phyloP scores from a whole-genome alignment of 352 stramenopile genomes.

The Phytopythium chamaehyphon region DNA sequence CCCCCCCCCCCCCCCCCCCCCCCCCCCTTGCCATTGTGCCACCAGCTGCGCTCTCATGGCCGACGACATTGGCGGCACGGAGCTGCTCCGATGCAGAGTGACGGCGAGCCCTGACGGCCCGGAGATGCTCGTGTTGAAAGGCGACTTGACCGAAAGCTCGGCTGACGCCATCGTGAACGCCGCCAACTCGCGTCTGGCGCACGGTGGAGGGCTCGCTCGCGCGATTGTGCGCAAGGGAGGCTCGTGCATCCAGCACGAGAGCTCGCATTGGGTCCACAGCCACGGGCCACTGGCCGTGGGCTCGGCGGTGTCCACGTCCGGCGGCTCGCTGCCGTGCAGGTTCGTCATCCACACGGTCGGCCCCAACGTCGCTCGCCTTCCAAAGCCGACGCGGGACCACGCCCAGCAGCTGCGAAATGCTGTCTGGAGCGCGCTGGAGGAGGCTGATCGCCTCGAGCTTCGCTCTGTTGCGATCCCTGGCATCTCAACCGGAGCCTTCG shows the following conservation, averaged over 20 bases:
- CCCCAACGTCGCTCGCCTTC: constrained; percentile 14
- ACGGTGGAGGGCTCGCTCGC: constrained; percentile 32
- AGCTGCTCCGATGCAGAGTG: not conserved
- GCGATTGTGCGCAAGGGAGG: constrained; percentile 29
- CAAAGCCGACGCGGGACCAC: constrained; percentile 17
- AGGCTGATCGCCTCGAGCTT: constrained; percentile 26
- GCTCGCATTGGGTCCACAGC: constrained; percentile 18
- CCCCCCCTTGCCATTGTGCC: no score
- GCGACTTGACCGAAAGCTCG: constrained; percentile 31
- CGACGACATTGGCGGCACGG: no score
- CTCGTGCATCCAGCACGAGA: constrained; percentile 23
- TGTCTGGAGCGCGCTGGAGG: constrained; percentile 25
- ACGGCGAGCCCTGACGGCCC: not conserved
- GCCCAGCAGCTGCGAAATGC: constrained; percentile 26
- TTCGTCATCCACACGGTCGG: constrained; percentile 48
- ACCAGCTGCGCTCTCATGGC: no score
- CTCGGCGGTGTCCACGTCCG: constrained; percentile 25
- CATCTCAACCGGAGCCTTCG: constrained; percentile 46
- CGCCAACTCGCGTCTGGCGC: constrained; percentile 23
- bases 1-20: no score
- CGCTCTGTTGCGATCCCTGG: constrained; percentile 31
- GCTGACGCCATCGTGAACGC: constrained; percentile 48
- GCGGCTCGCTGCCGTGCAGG: constrained; percentile 25
- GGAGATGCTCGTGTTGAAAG: constrained; percentile 27
- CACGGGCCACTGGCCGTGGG: constrained; percentile 25